Evolutionary conservation across 495 filamentous ascomycete species (phyloP).

Genomic region (Penicillium bovifimosum): DNA sequence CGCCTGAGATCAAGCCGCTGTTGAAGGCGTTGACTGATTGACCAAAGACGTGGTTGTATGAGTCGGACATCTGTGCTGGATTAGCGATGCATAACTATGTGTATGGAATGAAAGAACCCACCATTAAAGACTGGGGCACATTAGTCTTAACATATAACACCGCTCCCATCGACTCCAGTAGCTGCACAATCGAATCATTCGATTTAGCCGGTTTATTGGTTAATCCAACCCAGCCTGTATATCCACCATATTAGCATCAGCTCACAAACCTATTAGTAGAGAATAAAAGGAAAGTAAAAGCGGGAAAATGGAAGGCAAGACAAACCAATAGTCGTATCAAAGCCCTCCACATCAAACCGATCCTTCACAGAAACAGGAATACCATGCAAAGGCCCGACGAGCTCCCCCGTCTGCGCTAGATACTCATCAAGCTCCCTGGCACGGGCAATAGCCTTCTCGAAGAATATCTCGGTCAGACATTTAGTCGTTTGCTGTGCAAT

Average conservation of each 20-base stretch:
- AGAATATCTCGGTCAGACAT: constrained; percentile 60
- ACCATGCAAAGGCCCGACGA: constrained; percentile 59
- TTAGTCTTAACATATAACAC: constrained; percentile 59
- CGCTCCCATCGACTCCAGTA: constrained; percentile 32
- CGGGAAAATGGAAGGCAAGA: too few species aligned
- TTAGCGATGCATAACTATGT: too few species aligned
- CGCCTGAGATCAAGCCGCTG: constrained; percentile 49
- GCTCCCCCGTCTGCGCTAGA: constrained; percentile 29
- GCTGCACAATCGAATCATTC: constrained; percentile 16
- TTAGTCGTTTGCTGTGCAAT: constrained; percentile 51
- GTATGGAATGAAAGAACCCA: constrained; percentile 6
- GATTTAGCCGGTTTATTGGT: constrained; percentile 23
- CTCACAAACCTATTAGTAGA: too few species aligned
- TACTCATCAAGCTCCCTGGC: constrained; percentile 38
- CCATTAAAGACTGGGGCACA: constrained; percentile 48
- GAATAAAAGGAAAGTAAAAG: too few species aligned
- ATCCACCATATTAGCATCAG: too few species aligned
- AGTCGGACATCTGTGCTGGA: constrained; percentile 44
- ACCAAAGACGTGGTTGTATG: constrained; percentile 35
- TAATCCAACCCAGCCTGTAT: constrained; percentile 27
- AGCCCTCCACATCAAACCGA: constrained; percentile 51
- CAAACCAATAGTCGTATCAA: constrained; percentile 38
- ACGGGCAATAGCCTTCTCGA: constrained; percentile 34
- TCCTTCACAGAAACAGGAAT: constrained; percentile 64
- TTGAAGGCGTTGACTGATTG: constrained; percentile 54